phyloP scores from a whole-genome alignment of 2,329 filamentous ascomycete species.

The Colletotrichum liriopes region DNA sequence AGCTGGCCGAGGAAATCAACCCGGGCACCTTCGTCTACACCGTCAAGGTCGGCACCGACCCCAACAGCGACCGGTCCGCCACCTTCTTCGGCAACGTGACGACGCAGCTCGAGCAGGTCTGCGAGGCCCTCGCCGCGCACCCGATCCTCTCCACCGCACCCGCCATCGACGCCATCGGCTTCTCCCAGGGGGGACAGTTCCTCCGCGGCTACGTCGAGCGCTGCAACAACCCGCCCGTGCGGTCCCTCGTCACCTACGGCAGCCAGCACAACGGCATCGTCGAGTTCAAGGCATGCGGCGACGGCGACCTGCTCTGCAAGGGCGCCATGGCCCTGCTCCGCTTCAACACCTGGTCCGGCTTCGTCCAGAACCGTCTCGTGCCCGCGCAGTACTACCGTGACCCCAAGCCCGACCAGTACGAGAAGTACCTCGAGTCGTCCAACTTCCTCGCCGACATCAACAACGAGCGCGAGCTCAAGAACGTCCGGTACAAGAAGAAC shows the following conservation, averaged over 20 bases:
- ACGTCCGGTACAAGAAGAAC: constrained; percentile 79
- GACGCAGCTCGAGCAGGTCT: constrained; percentile 82
- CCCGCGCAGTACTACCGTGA: constrained; percentile 97
- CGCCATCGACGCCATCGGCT: constrained; percentile 91
- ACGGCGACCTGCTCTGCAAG: constrained; percentile 84
- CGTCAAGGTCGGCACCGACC: constrained; percentile 78
- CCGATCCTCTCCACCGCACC: constrained; percentile 86
- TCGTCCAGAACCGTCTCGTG: constrained; percentile 85
- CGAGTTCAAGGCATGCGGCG: constrained; percentile 82
- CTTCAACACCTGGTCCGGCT: constrained; percentile 83
- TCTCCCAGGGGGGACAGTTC: constrained; percentile 97
- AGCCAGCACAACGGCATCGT: constrained; percentile 94
- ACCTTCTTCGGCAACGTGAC: constrained; percentile 95
- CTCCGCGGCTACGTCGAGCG: constrained; percentile 91
- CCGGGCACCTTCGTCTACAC: constrained; percentile 90
- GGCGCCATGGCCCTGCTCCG: constrained; percentile 84
- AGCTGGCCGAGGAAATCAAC: constrained; percentile 80
- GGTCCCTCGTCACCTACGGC: constrained; percentile 89
- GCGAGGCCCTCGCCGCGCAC: constrained; percentile 81
- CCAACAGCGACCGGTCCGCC: constrained; percentile 80
- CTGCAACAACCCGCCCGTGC: constrained; percentile 83
- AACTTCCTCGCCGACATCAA: constrained; percentile 97
- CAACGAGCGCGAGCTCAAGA: constrained; percentile 87
- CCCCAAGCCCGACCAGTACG: constrained; percentile 71
- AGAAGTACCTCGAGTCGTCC: constrained; percentile 82